Percentiles rank a stretch among this genome's conserved stretches.
Evolutionary conservation across 305 asterid genomes (phyloP).

Genomic region (Lippia alba): DNA sequence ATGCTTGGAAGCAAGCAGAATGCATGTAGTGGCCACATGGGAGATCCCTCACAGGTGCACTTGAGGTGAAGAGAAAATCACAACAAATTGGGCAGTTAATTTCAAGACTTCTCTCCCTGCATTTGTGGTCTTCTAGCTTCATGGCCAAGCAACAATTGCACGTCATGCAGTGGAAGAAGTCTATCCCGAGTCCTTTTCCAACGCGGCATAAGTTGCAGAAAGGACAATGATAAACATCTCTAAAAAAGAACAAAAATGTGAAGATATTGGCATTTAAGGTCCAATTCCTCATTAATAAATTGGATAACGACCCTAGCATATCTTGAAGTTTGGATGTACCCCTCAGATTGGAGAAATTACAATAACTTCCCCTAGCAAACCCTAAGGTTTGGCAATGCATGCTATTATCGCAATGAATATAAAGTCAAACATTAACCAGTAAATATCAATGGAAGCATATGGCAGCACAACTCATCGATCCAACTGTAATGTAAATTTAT

Average conservation of each 20-base stretch:
- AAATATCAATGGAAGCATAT: too few species aligned
- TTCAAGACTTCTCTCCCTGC: constrained; percentile 97
- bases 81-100: constrained; percentile 97
- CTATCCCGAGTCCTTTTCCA: constrained; percentile 92
- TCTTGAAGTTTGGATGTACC: too few species aligned
- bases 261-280: not conserved
- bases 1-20: constrained; percentile 99
- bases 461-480: too few species aligned
- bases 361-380: too few species aligned
- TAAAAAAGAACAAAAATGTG: constrained; percentile 36
- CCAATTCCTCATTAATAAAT: too few species aligned
- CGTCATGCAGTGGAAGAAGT: constrained; percentile 97
- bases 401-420: too few species aligned
- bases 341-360: too few species aligned
- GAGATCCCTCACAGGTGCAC: constrained; percentile 87
- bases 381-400: too few species aligned
- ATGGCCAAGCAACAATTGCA: constrained; percentile 92
- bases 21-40: constrained; percentile 99
- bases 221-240: constrained; percentile 96
- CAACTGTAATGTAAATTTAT: too few species aligned
- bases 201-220: constrained; percentile 97
- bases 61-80: constrained; percentile 92
- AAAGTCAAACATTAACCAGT: too few species aligned
- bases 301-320: too few species aligned
- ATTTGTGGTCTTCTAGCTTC: constrained; percentile 83